Evolutionary conservation across 208 protist genomes (phyloP).

Genomic region (Leishmania gerbilli): DNA sequence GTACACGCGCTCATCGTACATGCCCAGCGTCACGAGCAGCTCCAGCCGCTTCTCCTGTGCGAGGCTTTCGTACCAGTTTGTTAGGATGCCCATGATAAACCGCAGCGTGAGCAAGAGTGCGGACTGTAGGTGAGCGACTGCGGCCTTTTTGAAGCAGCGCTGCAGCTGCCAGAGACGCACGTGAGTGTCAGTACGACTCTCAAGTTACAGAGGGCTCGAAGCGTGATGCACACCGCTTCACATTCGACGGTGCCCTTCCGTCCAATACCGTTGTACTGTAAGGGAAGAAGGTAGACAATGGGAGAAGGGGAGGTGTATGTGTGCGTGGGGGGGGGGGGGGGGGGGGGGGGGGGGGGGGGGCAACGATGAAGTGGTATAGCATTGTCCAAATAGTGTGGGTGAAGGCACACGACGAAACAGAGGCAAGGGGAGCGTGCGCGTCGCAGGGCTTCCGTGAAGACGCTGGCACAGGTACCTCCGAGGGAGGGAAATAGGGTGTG

Average conservation of each 20-base stretch:
- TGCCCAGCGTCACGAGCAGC: conserved; percentile 56
- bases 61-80: conserved; percentile 69
- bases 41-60: conserved; percentile 62
- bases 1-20: conserved; percentile 92
- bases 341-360: background rate
- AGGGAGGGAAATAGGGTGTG: background rate
- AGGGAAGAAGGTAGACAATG: background rate
- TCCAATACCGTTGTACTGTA: background rate
- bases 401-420: background rate
- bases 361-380: background rate
- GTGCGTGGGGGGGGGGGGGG: background rate
- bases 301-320: background rate
- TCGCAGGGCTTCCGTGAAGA: background rate
- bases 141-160: background rate
- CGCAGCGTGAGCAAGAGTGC: background rate
- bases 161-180: background rate
- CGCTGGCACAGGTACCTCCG: background rate
- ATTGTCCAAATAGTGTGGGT: background rate
- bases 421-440: background rate
- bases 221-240: background rate
- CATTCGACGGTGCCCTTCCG: background rate
- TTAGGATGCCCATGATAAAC: conserved; percentile 55
- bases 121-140: background rate
- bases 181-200: background rate
- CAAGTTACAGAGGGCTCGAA: background rate